phyloP scores from a whole-genome alignment of 768 basidiomycete genomes.

The Psilocybe subaeruginosa region DNA sequence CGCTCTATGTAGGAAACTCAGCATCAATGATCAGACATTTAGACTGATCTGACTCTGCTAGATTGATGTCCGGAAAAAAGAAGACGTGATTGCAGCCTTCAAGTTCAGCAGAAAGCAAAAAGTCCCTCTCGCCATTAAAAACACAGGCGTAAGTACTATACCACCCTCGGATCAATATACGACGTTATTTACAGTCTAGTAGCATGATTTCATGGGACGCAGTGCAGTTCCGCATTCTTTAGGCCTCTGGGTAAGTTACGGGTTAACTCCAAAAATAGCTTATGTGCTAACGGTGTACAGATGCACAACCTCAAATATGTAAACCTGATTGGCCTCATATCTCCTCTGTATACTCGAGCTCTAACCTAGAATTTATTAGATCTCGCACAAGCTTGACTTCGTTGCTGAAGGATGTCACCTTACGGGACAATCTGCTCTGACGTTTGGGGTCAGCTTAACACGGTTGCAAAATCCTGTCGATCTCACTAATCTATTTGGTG shows the following conservation, averaged over 20 bases:
- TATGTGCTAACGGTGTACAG: constrained; percentile 23
- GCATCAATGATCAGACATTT: background rate
- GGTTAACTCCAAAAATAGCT: background rate
- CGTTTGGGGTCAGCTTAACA: constrained; percentile 35
- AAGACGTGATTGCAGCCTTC: constrained; percentile 48
- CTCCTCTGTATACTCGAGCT: background rate
- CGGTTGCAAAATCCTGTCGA: background rate
- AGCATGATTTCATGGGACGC: constrained; percentile 55
- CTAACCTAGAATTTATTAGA: constrained; percentile 23
- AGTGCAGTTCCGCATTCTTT: constrained; percentile 48
- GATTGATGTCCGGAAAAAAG: constrained; percentile 43
- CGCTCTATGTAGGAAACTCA: constrained; percentile 35
- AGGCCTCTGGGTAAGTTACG: constrained; percentile 43
- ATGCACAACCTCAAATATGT: constrained; percentile 47
- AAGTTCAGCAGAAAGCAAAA: constrained; percentile 40
- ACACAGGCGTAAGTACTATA: constrained; percentile 46
- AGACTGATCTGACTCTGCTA: constrained; percentile 11
- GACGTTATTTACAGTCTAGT: background rate
- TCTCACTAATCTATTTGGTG: background rate
- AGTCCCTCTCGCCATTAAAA: constrained; percentile 51
- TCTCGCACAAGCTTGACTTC: constrained; percentile 36
- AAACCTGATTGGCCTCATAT: background rate
- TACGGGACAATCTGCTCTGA: constrained; percentile 31
- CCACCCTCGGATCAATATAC: background rate
- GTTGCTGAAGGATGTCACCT: constrained; percentile 38